phyloP scores from a whole-genome alignment of 2,329 filamentous ascomycete species.

The Alternaria angustiovoidea region DNA sequence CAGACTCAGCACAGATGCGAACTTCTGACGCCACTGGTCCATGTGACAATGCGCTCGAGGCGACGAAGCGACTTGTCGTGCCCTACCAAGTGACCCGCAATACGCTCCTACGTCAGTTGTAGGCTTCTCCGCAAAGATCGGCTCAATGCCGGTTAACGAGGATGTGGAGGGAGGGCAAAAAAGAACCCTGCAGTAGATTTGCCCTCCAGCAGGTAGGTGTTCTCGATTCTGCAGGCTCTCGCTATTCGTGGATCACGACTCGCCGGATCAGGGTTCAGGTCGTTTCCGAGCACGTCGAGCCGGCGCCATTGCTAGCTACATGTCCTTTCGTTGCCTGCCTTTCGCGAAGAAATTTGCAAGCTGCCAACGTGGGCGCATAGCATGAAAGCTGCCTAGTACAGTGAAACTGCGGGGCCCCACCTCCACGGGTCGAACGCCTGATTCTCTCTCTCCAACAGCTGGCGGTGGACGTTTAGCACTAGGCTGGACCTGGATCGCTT shows the following conservation, averaged over 20 bases:
- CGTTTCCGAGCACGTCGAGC: constrained; percentile 1
- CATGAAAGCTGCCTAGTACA: constrained; percentile 9
- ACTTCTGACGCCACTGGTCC: constrained; percentile 5
- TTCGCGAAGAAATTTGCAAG: neutral
- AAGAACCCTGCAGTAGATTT: neutral
- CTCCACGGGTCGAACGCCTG: constrained; percentile 22
- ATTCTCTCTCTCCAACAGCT: constrained; percentile 28
- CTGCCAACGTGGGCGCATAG: neutral
- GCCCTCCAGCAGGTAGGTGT: neutral
- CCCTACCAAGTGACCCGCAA: constrained; percentile 2
- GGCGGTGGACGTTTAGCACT: constrained; percentile 21
- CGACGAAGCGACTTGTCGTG: neutral
- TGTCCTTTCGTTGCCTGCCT: neutral
- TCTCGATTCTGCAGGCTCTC: neutral
- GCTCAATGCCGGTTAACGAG: neutral
- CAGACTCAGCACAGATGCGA: constrained; percentile 4
- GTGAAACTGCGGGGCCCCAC: constrained; percentile 42
- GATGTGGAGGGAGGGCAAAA: neutral
- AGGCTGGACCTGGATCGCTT: constrained; percentile 20
- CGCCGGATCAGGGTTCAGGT: neutral
- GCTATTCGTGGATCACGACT: neutral
- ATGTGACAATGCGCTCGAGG: constrained; percentile 15
- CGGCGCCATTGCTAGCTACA: constrained; percentile 2
- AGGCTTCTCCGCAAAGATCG: neutral
- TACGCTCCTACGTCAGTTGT: neutral